Base-by-base conservation (phyloP, 140 eudicot genomes). In the Erigeron philadelphicus region DNA sequence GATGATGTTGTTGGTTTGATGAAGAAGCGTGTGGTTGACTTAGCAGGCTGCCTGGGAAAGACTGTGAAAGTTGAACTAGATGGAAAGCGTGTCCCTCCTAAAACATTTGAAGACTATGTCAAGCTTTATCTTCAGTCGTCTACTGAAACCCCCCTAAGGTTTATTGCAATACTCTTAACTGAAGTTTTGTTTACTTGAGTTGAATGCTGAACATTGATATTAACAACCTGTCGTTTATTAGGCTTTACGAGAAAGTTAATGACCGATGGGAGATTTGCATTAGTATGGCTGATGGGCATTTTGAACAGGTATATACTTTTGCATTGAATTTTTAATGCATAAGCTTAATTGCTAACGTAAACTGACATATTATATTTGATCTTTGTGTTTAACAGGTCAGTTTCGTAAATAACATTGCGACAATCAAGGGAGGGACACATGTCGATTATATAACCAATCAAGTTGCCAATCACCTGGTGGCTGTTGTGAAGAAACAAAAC, bases 401-500 rank as follows among this genome's bases (percentile, higher is more conserved):
- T 77, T 92, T 92, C 70, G 98, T 88, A 18, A 92, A 92, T 66
- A 75, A 80, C 19, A 92, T 92, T 47, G 89, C 96, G 8, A 92
- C 98, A 25, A 81, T 86, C 73, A 92, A 92, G 75, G 98, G 98
- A 13, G 98, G 98, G 38, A 88, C 98, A 18, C 98, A 88, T 74
- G 98, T 92, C 0, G 96, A 92, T 57, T 88, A 92, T 70, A 68
- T 92, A 18, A 81, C 98, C 3, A 85, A 74, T 64, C 96, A 92
- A 83, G 78, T 92, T 60, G 70, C 95, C 12, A 87, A 76, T 61
- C 77, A 84, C 66, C 69, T 92, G 10, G 75, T 83, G 35, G 61
- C 50, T 17, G 70, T 76, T 38, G 87, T 75, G 10, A 88, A 84
- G 75, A 92, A 86, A 80, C 88, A 84, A 67, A 76, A 81, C 57